Conservation (phyloP, 441 rosid species). For the Aquilaria agallochum region DNA sequence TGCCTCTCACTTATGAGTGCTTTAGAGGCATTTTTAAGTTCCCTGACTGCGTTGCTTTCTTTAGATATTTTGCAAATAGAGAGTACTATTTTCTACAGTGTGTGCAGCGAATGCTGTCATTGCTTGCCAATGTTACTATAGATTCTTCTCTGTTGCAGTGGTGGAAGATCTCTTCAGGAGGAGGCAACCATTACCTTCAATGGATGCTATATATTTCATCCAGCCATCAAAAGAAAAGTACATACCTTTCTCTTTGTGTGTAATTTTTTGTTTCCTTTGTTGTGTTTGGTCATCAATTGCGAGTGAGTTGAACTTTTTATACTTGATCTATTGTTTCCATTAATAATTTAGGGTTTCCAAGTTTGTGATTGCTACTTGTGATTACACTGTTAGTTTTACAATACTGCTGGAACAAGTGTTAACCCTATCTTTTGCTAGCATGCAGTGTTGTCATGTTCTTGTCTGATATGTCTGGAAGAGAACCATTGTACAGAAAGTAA, state of each 20-base stretch:
- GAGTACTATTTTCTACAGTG: too few species aligned
- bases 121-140: constrained; percentile 6
- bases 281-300: background rate
- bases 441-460: constrained; percentile 75
- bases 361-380: background rate
- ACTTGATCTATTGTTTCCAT: background rate
- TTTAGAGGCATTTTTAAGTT: too few species aligned
- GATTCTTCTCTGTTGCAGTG: constrained; percentile 34
- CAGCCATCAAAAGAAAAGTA: constrained; percentile 76
- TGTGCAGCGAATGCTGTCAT: background rate
- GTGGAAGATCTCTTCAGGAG: constrained; percentile 72
- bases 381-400: background rate
- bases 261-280: background rate
- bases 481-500: constrained; percentile 66
- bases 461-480: constrained; percentile 81
- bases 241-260: background rate
- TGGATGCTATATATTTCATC: constrained; percentile 68
- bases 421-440: constrained; percentile 38
- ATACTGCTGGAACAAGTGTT: constrained; percentile 9
- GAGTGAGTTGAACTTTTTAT: background rate
- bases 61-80: background rate
- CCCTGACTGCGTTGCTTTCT: background rate
- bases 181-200: constrained; percentile 65
- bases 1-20: too few species aligned
- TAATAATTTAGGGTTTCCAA: background rate